Evolutionary conservation across 2,329 filamentous ascomycete species (phyloP).

Genomic region (Aspergillus costaricaensis): DNA sequence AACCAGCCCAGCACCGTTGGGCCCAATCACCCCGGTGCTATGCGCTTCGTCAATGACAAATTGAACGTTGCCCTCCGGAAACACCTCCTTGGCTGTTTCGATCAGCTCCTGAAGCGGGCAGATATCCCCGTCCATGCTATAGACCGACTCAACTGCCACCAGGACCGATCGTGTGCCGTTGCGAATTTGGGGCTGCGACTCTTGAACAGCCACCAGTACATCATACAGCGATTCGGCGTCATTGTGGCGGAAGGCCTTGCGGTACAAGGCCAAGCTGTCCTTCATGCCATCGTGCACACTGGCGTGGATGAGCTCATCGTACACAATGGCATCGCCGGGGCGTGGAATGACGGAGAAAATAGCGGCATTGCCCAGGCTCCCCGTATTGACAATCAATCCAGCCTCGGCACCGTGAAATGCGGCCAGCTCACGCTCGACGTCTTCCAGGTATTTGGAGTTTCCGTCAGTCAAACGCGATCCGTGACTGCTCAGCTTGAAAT

Average conservation of each 20-base stretch:
- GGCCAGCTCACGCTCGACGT: conserved; percentile 54
- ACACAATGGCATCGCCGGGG: conserved; percentile 58
- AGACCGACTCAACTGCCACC: conserved; percentile 46
- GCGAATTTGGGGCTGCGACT: conserved; percentile 2
- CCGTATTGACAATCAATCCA: conserved; percentile 58
- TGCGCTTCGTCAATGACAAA: conserved; percentile 22
- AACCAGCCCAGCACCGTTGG: conserved; percentile 19
- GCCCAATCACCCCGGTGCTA: conserved; percentile 16
- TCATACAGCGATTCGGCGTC: not conserved
- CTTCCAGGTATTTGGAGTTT: conserved; percentile 10
- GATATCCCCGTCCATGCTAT: conserved; percentile 53
- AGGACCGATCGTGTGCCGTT: conserved; percentile 34
- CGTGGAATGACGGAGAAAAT: conserved; percentile 56
- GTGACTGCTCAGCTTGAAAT: conserved; percentile 10
- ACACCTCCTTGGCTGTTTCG: conserved; percentile 12
- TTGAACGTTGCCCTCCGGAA: conserved; percentile 25
- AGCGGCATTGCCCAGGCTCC: conserved; percentile 59
- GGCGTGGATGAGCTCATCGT: conserved; percentile 69
- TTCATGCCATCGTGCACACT: conserved; percentile 71
- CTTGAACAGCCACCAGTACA: not conserved
- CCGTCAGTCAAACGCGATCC: conserved; percentile 13
- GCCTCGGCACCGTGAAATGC: conserved; percentile 54
- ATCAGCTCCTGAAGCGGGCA: conserved; percentile 26
- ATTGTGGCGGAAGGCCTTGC: conserved; percentile 26
- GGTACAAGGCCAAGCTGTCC: conserved; percentile 50